Conservation (phyloP, 805 yeast genomes). For the Nakazawaea wickerhamii region DNA sequence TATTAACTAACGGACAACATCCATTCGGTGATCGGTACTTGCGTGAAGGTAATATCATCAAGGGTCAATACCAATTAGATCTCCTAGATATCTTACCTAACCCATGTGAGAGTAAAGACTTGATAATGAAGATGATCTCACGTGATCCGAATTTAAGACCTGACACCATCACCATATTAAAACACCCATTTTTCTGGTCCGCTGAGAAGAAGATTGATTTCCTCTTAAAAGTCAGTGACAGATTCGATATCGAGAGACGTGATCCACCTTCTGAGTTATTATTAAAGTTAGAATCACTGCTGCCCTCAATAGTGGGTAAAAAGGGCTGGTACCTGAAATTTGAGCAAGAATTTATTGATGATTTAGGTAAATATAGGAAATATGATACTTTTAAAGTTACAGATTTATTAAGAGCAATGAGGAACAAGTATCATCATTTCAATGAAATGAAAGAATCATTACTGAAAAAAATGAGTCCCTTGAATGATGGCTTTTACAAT, state of each 20-base stretch:
- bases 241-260: slow-evolving; percentile 79
- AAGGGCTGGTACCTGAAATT: slow-evolving; percentile 76
- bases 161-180: slow-evolving; percentile 56
- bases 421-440: slow-evolving; percentile 93
- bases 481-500: slow-evolving; percentile 78
- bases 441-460: slow-evolving; percentile 78
- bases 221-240: slow-evolving; percentile 79
- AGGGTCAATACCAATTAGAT: slow-evolving; percentile 49
- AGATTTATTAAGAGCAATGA: slow-evolving; percentile 82
- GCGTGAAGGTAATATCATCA: slow-evolving; percentile 84
- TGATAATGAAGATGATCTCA: slow-evolving; percentile 68
- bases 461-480: slow-evolving; percentile 61
- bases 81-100: slow-evolving; percentile 41
- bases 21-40: slow-evolving; percentile 92
- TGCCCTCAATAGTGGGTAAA: slow-evolving; percentile 45
- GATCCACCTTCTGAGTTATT: slow-evolving; percentile 71
- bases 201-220: slow-evolving; percentile 72
- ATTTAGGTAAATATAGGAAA: slow-evolving; percentile 86
- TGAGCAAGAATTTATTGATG: slow-evolving; percentile 68
- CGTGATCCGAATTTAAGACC: slow-evolving; percentile 68
- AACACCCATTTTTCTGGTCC: slow-evolving; percentile 89
- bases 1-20: slow-evolving; percentile 76
- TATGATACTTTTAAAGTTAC: slow-evolving; percentile 72
- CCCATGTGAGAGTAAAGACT: slow-evolving; percentile 60
- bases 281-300: slow-evolving; percentile 45